These are phyloP conservation scores for Melocanna baccifera DNA, from an alignment of 176 grass and related monocot species.

Conservation along the genomic window DNA sequence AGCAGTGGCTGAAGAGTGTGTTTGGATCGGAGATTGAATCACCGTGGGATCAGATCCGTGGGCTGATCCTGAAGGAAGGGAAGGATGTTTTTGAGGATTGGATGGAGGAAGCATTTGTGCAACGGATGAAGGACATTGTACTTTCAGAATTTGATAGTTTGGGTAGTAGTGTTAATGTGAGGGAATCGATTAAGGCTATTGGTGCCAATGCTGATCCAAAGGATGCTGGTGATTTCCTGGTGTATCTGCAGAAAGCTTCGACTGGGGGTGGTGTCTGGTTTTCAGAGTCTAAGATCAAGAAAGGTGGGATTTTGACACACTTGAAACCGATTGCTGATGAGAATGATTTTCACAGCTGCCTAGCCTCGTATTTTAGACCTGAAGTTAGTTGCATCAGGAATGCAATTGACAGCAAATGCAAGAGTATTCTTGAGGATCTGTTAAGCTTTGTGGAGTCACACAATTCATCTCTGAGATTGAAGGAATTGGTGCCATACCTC, in stretches of 20 bases:
- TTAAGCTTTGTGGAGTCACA: slow-evolving; percentile 90
- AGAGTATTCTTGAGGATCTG: slow-evolving; percentile 83
- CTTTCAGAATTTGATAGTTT: slow-evolving; percentile 71
- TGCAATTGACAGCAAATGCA: slow-evolving; percentile 92
- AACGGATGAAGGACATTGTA: slow-evolving; percentile 81
- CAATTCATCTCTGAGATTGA: slow-evolving; percentile 77
- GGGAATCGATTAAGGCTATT: slow-evolving; percentile 59
- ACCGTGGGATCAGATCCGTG: slow-evolving; percentile 89
- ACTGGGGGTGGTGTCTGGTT: slow-evolving; percentile 74
- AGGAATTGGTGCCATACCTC: slow-evolving; percentile 82
- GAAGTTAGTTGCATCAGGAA: slow-evolving; percentile 80
- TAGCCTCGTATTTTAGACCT: slow-evolving; percentile 69
- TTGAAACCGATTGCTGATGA: slow-evolving; percentile 88
- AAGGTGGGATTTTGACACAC: slow-evolving; percentile 69
- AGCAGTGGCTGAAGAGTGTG: slow-evolving; percentile 86
- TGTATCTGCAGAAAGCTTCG: slow-evolving; percentile 55
- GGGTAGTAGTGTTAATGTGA: slow-evolving; percentile 54
- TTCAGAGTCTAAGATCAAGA: slow-evolving; percentile 83
- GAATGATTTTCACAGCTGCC: slow-evolving; percentile 77
- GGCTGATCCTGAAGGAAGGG: slow-evolving; percentile 72
- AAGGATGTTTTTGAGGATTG: slow-evolving; percentile 89
- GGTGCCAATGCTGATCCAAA: slow-evolving; percentile 39
- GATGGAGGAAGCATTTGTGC: slow-evolving; percentile 81
- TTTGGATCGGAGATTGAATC: slow-evolving; percentile 93
- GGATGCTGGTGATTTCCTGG: slow-evolving; percentile 53